Base-by-base conservation (phyloP, 2,329 filamentous ascomycete species). In the Corniculantispora saksenae region DNA sequence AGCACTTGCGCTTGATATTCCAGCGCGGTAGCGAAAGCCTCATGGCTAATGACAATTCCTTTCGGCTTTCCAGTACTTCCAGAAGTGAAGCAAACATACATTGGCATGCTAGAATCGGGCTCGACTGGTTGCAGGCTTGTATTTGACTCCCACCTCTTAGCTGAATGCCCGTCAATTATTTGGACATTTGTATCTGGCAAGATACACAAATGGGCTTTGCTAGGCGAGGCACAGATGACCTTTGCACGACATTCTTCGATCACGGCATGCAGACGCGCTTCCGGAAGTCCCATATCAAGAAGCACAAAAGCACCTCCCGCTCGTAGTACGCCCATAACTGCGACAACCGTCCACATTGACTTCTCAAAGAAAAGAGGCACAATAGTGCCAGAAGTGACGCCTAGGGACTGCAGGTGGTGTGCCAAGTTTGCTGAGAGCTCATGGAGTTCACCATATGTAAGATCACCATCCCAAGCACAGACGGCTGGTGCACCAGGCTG, bases 31-130 rank as follows among this genome's bases (percentile, higher is more conserved):
- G 76, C 74, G 61, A 78, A 78, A 61, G 80, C 78, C 25, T 68
- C 71, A 63, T 82, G 79, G 4, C 76, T 75, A 59, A 81, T 73
- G 17, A 83, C 76, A 17, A 84, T 82, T 23, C 83, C 83, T 70
- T 86, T 86, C 0, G 84, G 84, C 12, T 74, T 76, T 9, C 84
- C 84, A 0, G 84, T 86, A 48, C 80, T 84, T 38, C 84, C 84
- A 1, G 83, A 86, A 9, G 84, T 86, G 72, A 54, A 54, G 25
- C 25, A 32, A 9, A 54, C 51, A 17, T 35, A 54, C 27, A 32
- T 32, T 2, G 51, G 25, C 9, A n/a, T 7, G 5, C 15, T 35
- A 32, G 51, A 32, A 27, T 54, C 4, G 15, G 12, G 5, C 17
- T 13, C 27, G 17, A 10, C 12, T n/a, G 3, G 3, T 35, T 5